Percentiles rank a stretch among this genome's conserved stretches.
These are phyloP conservation scores for Triadica sebifera DNA, from an alignment of 345 rosid species.

Conservation along the genomic window DNA sequence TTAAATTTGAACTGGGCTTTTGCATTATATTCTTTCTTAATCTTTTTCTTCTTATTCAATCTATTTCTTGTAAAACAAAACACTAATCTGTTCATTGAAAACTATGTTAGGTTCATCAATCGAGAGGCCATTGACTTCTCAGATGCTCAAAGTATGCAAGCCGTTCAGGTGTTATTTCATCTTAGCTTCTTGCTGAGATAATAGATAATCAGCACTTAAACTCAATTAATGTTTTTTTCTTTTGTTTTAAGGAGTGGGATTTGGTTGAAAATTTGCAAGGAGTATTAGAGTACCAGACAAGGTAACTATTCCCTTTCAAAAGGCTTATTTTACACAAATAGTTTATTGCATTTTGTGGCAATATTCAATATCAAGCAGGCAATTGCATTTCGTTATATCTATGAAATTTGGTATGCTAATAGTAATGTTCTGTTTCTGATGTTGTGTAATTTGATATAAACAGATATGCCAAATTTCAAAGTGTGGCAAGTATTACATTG, in stretches of 20 bases:
- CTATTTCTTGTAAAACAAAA: neutral
- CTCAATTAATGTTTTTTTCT: conserved; percentile 12
- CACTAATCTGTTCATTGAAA: neutral
- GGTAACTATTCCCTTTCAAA: conserved; percentile 34
- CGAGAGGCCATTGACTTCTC: conserved; percentile 94
- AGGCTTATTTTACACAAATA: neutral
- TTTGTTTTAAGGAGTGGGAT: conserved; percentile 73
- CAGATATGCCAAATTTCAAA: conserved; percentile 88
- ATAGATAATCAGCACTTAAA: neutral
- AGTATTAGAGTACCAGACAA: conserved; percentile 81
- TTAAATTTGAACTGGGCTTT: neutral
- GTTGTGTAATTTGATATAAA: conserved; percentile 7
- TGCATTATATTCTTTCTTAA: neutral
- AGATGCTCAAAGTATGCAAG: conserved; percentile 89
- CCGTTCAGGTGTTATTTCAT: conserved; percentile 67
- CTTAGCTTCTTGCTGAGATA: conserved; percentile 6
- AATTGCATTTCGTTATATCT: neutral
- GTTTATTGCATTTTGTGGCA: neutral
- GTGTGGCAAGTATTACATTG: conserved; percentile 84
- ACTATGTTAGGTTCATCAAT: conserved; percentile 65
- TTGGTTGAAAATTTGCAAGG: conserved; percentile 84
- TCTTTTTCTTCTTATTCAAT: neutral
- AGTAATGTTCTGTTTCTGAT: conserved; percentile 14
- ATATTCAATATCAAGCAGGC: conserved; percentile 6
- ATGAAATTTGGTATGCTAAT: conserved; percentile 4